These are phyloP conservation scores for Verticillium nubilum DNA, from an alignment of 2,329 filamentous ascomycete genomes.

Conservation along the genomic window DNA sequence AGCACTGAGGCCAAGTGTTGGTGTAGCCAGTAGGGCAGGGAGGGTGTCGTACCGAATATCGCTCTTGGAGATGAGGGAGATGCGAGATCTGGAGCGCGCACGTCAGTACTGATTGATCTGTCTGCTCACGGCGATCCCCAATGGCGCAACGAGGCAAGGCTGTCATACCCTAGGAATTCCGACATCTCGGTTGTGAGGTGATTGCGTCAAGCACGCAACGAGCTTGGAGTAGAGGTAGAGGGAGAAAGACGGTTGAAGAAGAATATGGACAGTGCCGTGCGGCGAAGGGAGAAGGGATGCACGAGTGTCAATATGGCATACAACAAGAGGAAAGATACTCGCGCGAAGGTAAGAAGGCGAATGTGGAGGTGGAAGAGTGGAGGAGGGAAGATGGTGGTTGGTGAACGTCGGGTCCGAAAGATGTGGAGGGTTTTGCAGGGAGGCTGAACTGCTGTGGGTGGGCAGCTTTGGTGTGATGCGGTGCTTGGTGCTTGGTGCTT, in stretches of 20 bases:
- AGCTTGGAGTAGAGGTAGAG: conserved; percentile 16
- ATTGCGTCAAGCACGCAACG: conserved; percentile 37
- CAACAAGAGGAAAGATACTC: neutral
- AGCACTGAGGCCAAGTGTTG: conserved; percentile 1
- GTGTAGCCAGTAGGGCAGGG: conserved; percentile 3
- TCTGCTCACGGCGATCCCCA: neutral
- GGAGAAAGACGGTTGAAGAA: neutral
- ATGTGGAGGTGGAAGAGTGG: neutral
- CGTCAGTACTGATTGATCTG: conserved; percentile 21
- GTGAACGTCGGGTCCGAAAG: neutral
- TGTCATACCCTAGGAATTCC: conserved; percentile 54
- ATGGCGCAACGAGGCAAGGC: conserved; percentile 6
- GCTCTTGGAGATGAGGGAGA: conserved; percentile 95
- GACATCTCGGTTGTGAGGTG: conserved; percentile 38
- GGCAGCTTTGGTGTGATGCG: too few relatives aligned
- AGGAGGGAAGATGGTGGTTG: neutral
- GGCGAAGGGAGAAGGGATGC: neutral
- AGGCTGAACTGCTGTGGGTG: neutral
- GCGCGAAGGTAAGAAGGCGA: neutral
- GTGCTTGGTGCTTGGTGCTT: too few relatives aligned
- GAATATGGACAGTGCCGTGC: neutral
- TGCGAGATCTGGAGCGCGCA: conserved; percentile 63
- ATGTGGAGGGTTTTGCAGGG: neutral
- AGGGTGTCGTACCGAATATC: conserved; percentile 74
- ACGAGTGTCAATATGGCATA: neutral